Evolutionary conservation across 129 eudicot species (phyloP).

Genomic region (Mikania micrantha): DNA sequence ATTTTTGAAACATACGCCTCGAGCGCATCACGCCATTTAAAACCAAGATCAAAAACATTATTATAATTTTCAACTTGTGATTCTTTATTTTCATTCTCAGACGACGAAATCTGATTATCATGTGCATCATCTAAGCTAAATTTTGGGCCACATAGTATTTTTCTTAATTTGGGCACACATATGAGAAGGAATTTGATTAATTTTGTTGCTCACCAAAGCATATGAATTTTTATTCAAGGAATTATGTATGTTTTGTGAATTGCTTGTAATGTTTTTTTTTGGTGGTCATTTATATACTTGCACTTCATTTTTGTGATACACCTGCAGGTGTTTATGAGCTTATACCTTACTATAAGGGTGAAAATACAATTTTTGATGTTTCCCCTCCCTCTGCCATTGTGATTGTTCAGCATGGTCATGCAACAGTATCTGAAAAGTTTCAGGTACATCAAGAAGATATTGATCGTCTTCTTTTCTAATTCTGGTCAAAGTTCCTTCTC

Average conservation of each 20-base stretch:
- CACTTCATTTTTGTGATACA: conserved; percentile 21
- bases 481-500: background rate
- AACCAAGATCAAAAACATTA: no score
- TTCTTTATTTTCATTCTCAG: background rate
- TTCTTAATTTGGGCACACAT: background rate
- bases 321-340: conserved; percentile 77
- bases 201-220: background rate
- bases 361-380: conserved; percentile 92
- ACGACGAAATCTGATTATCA: background rate
- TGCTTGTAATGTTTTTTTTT: background rate
- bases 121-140: background rate
- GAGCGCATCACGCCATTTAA: no score
- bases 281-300: background rate
- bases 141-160: background rate
- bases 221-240: conserved; percentile 1
- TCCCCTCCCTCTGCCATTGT: conserved; percentile 75
- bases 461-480: conserved; percentile 1
- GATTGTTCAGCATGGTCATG: conserved; percentile 79
- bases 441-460: conserved; percentile 52
- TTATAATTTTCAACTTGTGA: background rate
- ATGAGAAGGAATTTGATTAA: background rate
- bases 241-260: background rate
- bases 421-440: conserved; percentile 57
- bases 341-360: conserved; percentile 95
- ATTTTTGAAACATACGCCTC: no score